A percentile compares a stretch with the other conserved stretches of the same genome.
phyloP scores from a whole-genome alignment of 108 stramenopile genomes.

The Cyclotella atomus region DNA sequence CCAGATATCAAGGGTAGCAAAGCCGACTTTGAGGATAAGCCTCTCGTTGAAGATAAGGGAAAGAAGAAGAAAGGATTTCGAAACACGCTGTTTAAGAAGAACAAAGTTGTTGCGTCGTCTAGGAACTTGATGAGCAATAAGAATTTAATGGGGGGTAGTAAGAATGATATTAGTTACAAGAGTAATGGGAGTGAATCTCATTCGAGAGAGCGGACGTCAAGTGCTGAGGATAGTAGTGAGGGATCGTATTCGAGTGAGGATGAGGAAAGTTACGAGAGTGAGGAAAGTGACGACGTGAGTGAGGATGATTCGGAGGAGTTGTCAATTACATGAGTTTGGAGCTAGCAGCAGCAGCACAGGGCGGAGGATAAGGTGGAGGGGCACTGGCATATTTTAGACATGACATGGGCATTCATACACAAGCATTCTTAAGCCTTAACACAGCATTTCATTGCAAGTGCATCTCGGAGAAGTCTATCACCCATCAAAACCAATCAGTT shows the following conservation, averaged over 20 bases:
- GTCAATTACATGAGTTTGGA: slow-evolving; percentile 1
- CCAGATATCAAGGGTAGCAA: background rate
- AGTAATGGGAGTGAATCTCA: background rate
- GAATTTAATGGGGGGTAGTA: background rate
- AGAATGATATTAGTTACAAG: background rate
- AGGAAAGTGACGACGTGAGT: background rate
- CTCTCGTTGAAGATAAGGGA: background rate
- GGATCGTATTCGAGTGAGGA: background rate
- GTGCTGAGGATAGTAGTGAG: background rate
- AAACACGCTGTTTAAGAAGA: background rate
- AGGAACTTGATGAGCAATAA: too few relatives aligned
- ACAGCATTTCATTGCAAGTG: background rate
- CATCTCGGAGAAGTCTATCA: too few relatives aligned
- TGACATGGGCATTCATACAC: background rate
- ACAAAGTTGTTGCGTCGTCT: background rate
- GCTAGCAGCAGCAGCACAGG: too few relatives aligned
- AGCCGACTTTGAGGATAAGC: background rate
- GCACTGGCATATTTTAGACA: too few relatives aligned
- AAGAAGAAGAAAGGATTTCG: background rate
- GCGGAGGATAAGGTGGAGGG: too few relatives aligned
- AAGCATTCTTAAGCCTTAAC: background rate
- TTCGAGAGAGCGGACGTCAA: background rate
- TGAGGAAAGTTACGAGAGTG: background rate
- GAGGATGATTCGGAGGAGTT: background rate
- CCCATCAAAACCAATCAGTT: slow-evolving; percentile 41